Conservation (phyloP, 192 early-diverging fungal genomes). For the Coemansia asiatica region DNA sequence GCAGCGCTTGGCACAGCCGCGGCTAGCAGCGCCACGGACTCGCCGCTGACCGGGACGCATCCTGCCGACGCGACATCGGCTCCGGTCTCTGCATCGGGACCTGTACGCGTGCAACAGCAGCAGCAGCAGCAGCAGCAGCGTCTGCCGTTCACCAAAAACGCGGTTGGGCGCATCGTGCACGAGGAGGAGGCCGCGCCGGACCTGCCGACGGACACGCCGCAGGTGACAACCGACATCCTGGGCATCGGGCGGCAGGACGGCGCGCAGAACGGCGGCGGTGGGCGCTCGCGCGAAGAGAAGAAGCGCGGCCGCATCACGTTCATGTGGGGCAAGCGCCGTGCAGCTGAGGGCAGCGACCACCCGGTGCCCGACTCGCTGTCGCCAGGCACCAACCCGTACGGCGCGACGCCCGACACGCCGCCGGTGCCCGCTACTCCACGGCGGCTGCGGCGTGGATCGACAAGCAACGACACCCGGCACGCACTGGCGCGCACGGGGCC, state of each 20-base stretch:
- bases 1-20: not conserved
- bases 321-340: constrained; percentile 56
- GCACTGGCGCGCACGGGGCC: constrained; percentile 12
- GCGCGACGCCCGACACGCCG: constrained; percentile 17
- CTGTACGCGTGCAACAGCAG: not conserved
- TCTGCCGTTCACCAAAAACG: constrained; percentile 45
- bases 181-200: constrained; percentile 49
- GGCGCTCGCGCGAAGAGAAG: constrained; percentile 52
- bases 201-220: constrained; percentile 43
- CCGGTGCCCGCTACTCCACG: constrained; percentile 28
- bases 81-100: not conserved
- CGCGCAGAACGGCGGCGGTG: not conserved
- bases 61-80: not conserved
- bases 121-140: not conserved
- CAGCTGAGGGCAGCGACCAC: constrained; percentile 27
- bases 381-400: constrained; percentile 15
- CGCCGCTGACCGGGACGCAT: constrained; percentile 11
- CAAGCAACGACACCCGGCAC: constrained; percentile 23
- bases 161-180: constrained; percentile 52
- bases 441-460: constrained; percentile 50
- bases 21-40: not conserved
- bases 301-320: constrained; percentile 58
- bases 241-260: constrained; percentile 44
- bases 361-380: constrained; percentile 27
- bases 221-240: constrained; percentile 53